A percentile compares a stretch with the other conserved stretches of the same genome.
phyloP scores from a whole-genome alignment of 768 basidiomycete genomes.

The Tephrocybe sp. region DNA sequence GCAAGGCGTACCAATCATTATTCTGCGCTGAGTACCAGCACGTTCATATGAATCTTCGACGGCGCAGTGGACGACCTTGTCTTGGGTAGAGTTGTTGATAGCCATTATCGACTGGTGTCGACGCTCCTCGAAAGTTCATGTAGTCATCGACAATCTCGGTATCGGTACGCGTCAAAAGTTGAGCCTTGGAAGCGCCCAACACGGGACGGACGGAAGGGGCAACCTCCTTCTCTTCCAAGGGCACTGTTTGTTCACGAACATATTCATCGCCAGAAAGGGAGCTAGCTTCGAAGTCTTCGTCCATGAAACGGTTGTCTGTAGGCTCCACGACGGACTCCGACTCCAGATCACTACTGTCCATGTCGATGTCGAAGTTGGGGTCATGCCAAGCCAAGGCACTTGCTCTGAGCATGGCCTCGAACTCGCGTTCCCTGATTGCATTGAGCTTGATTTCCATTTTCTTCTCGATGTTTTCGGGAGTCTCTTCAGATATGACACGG shows the following conservation, averaged over 20 bases:
- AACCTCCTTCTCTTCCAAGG: no score
- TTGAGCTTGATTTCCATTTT: not conserved
- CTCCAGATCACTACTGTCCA: not conserved
- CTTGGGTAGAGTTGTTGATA: not conserved
- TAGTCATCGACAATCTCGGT: not conserved
- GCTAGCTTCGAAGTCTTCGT: no score
- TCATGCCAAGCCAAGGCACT: not conserved
- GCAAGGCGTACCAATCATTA: no score
- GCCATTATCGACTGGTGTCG: not conserved
- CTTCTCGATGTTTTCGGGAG: not conserved
- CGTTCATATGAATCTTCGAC: not conserved
- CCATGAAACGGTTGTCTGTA: no score
- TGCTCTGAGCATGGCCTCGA: not conserved
- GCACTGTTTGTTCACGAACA: no score
- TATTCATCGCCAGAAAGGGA: no score
- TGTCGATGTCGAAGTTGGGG: not conserved
- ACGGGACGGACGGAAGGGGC: no score
- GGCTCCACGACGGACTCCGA: not conserved
- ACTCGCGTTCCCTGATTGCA: not conserved
- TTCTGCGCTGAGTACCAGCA: no score
- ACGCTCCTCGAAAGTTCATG: not conserved
- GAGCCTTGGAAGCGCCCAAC: no score
- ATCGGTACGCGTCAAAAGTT: not conserved
- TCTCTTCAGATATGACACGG: not conserved
- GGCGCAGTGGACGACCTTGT: not conserved